Base-by-base conservation (phyloP, 306 rosid species). In the Comarum palustre region DNA sequence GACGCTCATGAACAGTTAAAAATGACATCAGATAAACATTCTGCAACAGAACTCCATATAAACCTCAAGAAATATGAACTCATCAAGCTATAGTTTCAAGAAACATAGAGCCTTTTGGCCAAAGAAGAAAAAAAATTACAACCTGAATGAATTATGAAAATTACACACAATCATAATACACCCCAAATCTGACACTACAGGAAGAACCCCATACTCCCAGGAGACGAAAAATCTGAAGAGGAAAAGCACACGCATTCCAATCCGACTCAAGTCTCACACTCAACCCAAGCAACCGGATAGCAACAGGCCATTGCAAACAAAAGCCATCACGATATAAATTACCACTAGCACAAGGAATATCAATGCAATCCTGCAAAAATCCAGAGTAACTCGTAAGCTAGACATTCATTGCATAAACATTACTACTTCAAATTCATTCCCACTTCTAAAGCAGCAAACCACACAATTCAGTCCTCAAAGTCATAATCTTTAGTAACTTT, bases 231-330 rank as follows among this genome's bases (percentile, higher is more conserved):
- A 55, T 13, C 66, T 13, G 13, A 43, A 62, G 65, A 13, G 13
- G 31, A 19, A 41, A 64, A 8, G 67, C 67, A 60, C 74, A 75
- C n/a, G n/a, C 81, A 48, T 79, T 54, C 65, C 70, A 76, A 67
- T 79, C 68, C 72, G 78, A 63, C 60, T 47, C 14, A 64, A 48
- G 57, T 50, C 38, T 51, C 68, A 71, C 57, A 67, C 81, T 89
- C 85, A 81, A 88, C 79, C 68, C 38, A 91, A 73, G 88, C 99
- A 92, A 24, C 86, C 55, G 8, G 97, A 97, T 20, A 95, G 81
- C 2, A 91, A 77, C 38, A 86, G 87, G 42, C 99, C 99, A 77
- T 83, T 90, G 84, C 99, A 95, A 82, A 90, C 97, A 71, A 90
- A 88, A 82, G 97, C 97, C 84, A 90, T 60, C 55, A 92, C 88